Evolutionary conservation across 257 asterid species (phyloP), one percentile per base, ranked within the genome.

Genomic region (Solanum infundibuliforme): DNA sequence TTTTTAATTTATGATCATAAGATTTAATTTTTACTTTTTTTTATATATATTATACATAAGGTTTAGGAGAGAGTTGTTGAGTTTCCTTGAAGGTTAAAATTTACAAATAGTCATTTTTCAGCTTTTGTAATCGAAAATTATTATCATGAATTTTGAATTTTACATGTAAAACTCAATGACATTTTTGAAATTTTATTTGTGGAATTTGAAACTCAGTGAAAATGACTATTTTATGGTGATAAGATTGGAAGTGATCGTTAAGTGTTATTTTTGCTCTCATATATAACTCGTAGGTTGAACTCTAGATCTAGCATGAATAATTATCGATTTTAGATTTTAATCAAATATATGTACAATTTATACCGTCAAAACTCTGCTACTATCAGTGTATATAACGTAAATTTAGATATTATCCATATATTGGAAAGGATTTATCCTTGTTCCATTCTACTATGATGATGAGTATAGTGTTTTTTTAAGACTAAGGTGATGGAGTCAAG

Each of bases 401-500:
- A 73, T 34, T 72, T 0, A 32, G 3, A 29, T 29, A 1, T 7
- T 69, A 69, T 16, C n/a, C 34, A 69, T 31, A 18, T 55, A 20
- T 52, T 0, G 43, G 13, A 34, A 34, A 73, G 27, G 48, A 73
- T 73, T 73, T 73, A 35, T 34, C 82, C 82, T 73, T 20, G 88
- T 91, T 88, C 88, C 83, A 89, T 83, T 75, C 23, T 38, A 55
- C 25, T n/a, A 62, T 87, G 84, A 91, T 92, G 92, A 91, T 91
- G 83, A 88, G 87, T 86, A 92, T 89, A 91, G 89, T 89, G 86
- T 60, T 66, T 88, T 89, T 90, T 85, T 86, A 12, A 74, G 83
- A 38, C 52, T 27, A 74, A 31, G 31, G 87, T 86, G 93, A 88
- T 93, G 94, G 93, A 92, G 93, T 95, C 98, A 95, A 93, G 92